A percentile compares a stretch with the other conserved stretches of the same genome.
These are phyloP conservation scores for Monosporascus sp. DNA, from an alignment of 2,329 filamentous ascomycete genomes.

Conservation along the genomic window DNA sequence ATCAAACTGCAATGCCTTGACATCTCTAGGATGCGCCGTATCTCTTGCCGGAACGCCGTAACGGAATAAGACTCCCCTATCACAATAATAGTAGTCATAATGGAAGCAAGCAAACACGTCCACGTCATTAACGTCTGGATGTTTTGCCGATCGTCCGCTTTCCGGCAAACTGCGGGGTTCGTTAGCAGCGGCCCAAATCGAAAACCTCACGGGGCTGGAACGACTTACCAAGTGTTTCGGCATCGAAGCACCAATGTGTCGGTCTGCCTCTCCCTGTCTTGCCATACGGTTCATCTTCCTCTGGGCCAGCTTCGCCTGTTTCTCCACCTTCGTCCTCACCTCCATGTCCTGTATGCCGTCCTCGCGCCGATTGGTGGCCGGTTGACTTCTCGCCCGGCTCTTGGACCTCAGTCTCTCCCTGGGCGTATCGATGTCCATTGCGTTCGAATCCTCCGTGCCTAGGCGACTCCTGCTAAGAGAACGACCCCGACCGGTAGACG, in stretches of 20 bases:
- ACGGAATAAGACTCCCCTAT: not conserved
- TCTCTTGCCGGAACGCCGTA: too few species aligned
- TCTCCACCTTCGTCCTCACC: constrained; percentile 73
- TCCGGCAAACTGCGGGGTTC: constrained; percentile 60
- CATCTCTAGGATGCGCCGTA: too few species aligned
- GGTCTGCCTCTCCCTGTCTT: constrained; percentile 91
- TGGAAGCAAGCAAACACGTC: not conserved
- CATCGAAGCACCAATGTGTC: constrained; percentile 75
- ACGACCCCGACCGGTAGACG: constrained; percentile 61
- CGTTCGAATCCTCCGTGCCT: constrained; percentile 59
- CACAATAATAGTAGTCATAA: not conserved
- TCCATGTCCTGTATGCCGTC: constrained; percentile 69
- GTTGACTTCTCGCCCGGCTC: constrained; percentile 63
- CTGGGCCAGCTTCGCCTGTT: constrained; percentile 82
- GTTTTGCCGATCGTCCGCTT: constrained; percentile 95
- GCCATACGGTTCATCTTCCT: constrained; percentile 99
- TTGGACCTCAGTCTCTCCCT: constrained; percentile 63
- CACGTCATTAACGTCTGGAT: constrained; percentile 51
- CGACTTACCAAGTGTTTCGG: constrained; percentile 83
- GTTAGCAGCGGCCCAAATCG: constrained; percentile 24
- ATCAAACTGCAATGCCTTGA: too few species aligned
- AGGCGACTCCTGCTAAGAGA: constrained; percentile 58
- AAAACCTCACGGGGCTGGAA: constrained; percentile 1
- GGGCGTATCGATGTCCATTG: constrained; percentile 69
- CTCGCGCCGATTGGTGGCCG: constrained; percentile 60